These are phyloP conservation scores for Porogramme epimiltina DNA, from an alignment of 1,284 basidiomycete species.

Conservation along the genomic window DNA sequence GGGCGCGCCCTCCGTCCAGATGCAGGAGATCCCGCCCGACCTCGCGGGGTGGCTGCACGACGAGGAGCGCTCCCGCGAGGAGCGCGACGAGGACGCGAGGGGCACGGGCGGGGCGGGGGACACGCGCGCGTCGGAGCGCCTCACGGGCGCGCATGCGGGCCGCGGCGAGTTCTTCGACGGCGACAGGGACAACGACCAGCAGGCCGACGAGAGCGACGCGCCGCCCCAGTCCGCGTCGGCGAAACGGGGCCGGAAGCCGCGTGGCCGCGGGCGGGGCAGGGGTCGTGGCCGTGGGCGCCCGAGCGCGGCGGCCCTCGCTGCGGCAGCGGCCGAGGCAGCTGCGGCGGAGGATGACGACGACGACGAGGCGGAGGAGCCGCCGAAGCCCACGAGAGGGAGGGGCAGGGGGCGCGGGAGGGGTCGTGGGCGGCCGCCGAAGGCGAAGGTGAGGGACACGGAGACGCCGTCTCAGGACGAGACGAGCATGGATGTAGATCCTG, in stretches of 20 bases:
- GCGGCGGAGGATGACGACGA: conserved; percentile 19
- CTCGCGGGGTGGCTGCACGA: conserved; percentile 79
- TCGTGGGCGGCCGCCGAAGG: conserved; percentile 16
- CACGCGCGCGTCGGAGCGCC: conserved; percentile 50
- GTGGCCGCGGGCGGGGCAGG: conserved; percentile 13
- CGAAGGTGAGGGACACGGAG: conserved; percentile 17
- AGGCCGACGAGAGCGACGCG: conserved; percentile 16
- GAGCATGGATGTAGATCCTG: conserved; percentile 21
- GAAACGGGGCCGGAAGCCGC: background rate
- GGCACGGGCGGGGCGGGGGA: conserved; percentile 64
- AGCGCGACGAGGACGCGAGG: conserved; percentile 63
- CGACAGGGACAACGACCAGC: conserved; percentile 53
- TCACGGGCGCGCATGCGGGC: conserved; percentile 24
- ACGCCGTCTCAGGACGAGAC: conserved; percentile 18
- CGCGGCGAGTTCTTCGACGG: conserved; percentile 76
- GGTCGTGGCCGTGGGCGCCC: conserved; percentile 17
- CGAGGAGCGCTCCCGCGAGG: conserved; percentile 74
- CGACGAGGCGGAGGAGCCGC: conserved; percentile 19
- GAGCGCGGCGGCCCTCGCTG: conserved; percentile 15
- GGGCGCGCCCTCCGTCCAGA: conserved; percentile 93
- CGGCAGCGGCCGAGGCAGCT: conserved; percentile 9
- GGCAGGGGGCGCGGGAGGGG: conserved; percentile 26
- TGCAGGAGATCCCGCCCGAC: conserved; percentile 96
- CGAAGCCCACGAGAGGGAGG: conserved; percentile 19
- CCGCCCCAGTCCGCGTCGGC: conserved; percentile 10